phyloP scores from a whole-genome alignment of 2,329 filamentous ascomycete genomes.

The Leptographium procerum region DNA sequence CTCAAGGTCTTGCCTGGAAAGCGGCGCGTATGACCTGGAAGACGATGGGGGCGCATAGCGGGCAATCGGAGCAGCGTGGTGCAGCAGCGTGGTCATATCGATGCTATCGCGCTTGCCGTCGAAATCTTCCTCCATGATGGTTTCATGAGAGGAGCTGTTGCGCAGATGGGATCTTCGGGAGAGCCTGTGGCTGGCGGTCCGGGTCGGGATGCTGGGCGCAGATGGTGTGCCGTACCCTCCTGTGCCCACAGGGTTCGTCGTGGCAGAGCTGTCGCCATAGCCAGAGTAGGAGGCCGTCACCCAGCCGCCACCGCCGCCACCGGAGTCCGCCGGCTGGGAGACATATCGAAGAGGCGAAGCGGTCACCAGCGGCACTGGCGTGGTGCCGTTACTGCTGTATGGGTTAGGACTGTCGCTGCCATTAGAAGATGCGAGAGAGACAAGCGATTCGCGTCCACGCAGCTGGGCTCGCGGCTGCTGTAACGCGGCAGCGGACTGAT shows the following conservation, averaged over 20 bases:
- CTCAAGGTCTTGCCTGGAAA: slow-evolving; percentile 21
- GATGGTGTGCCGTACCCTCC: not conserved
- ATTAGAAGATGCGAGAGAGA: slow-evolving; percentile 24
- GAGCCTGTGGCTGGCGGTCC: slow-evolving; percentile 2
- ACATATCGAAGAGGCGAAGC: not conserved
- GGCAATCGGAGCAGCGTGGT: slow-evolving; percentile 28
- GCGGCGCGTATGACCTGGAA: slow-evolving; percentile 17
- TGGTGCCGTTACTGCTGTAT: not conserved
- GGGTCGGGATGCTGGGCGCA: not conserved
- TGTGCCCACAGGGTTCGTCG: not conserved
- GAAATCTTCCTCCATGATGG: slow-evolving; percentile 27
- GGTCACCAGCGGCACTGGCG: not conserved
- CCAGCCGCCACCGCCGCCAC: not conserved
- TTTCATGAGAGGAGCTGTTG: slow-evolving; percentile 15
- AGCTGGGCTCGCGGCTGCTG: slow-evolving; percentile 7
- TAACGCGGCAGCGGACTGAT: slow-evolving; percentile 10
- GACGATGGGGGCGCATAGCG: not conserved
- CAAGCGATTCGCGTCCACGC: slow-evolving; percentile 26
- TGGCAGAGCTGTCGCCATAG: too few relatives aligned
- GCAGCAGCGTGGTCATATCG: slow-evolving; percentile 27
- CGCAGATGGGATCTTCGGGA: slow-evolving; percentile 3
- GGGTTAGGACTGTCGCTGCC: not conserved
- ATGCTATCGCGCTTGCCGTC: slow-evolving; percentile 21
- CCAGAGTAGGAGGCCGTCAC: not conserved
- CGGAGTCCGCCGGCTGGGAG: not conserved